A percentile compares a stretch with the other conserved stretches of the same genome.
Evolutionary conservation across 2,329 filamentous ascomycete genomes (phyloP).

Genomic region (Fusarium luffae): DNA sequence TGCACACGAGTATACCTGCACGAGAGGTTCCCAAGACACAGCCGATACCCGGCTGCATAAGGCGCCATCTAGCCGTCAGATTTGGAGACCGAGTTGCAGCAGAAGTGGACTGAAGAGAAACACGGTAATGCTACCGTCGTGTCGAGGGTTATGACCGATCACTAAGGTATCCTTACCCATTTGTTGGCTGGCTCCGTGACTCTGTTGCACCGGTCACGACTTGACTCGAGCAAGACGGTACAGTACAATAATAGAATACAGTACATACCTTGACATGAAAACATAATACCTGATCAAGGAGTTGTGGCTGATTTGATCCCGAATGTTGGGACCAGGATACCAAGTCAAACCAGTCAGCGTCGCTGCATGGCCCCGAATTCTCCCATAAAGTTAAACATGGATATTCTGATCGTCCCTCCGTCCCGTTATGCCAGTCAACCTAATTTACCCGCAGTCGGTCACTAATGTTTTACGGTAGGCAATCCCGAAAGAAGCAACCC

Average conservation of each 20-base stretch:
- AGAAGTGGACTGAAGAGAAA: constrained; percentile 26
- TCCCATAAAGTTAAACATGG: constrained; percentile 39
- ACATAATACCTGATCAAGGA: constrained; percentile 17
- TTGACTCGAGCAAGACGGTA: constrained; percentile 27
- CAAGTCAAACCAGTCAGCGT: constrained; percentile 38
- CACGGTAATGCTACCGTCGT: constrained; percentile 17
- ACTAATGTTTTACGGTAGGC: constrained; percentile 22
- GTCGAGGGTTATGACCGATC: constrained; percentile 7
- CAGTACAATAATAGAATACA: background rate
- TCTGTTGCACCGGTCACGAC: constrained; percentile 11
- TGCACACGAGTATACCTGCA: constrained; percentile 38
- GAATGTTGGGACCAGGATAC: constrained; percentile 15
- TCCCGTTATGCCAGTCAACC: constrained; percentile 35
- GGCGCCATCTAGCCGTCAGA: constrained; percentile 26
- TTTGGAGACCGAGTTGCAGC: constrained; percentile 20
- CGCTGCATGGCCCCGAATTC: constrained; percentile 33
- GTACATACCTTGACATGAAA: background rate
- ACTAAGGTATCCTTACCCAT: background rate
- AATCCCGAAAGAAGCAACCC: constrained; percentile 27
- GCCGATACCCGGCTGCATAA: constrained; percentile 42
- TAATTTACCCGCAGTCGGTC: constrained; percentile 27
- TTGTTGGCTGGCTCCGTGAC: background rate
- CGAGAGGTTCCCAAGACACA: constrained; percentile 34
- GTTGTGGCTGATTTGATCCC: constrained; percentile 34
- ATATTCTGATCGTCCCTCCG: constrained; percentile 39